Conservation (phyloP, 1,139 yeast genomes). For the Pichia sp. region DNA sequence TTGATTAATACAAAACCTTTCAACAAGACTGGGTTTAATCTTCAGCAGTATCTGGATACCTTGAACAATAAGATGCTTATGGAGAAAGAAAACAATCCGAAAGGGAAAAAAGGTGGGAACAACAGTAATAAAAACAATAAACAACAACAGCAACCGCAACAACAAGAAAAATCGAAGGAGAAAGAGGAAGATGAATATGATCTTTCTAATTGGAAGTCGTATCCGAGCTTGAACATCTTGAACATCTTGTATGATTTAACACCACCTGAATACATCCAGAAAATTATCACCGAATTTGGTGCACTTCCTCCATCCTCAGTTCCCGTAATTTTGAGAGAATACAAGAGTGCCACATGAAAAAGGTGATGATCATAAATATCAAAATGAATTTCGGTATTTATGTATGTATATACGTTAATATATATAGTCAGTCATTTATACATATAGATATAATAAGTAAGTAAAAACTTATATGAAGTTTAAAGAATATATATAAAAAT, state of each 20-base stretch:
- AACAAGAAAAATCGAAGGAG: neutral
- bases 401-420: too few species aligned
- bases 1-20: conserved; percentile 55
- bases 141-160: conserved; percentile 21
- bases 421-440: neutral
- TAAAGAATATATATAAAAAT: neutral
- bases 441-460: neutral
- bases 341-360: conserved; percentile 47
- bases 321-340: conserved; percentile 92
- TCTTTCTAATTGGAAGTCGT: conserved; percentile 60
- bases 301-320: conserved; percentile 96
- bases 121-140: conserved; percentile 17
- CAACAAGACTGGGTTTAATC: conserved; percentile 58
- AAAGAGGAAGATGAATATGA: conserved; percentile 35
- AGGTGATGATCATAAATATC: neutral
- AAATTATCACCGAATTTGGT: conserved; percentile 94
- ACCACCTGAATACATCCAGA: conserved; percentile 89
- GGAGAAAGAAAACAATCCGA: conserved; percentile 20
- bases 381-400: too few species aligned
- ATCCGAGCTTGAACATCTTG: conserved; percentile 63
- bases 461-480: neutral
- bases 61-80: conserved; percentile 30
- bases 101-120: conserved; percentile 19
- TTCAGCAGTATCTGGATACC: conserved; percentile 59
- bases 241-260: conserved; percentile 91